Base-by-base conservation (phyloP, 352 stramenopile species). In the Pythium inflatum region DNA sequence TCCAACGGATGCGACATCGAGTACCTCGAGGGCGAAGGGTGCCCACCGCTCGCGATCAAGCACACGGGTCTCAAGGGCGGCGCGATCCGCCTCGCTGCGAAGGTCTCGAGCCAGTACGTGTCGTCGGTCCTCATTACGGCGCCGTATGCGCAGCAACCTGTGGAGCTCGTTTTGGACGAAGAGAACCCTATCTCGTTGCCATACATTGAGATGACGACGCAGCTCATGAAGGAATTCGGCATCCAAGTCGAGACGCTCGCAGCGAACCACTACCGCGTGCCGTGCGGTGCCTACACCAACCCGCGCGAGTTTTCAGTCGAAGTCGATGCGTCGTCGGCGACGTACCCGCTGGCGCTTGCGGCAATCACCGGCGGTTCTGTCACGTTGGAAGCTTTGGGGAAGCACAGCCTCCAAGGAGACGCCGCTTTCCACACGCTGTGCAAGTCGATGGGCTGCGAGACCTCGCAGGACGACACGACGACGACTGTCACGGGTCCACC, bases 181-280 rank as follows among this genome's bases (percentile, higher is more conserved):
- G 96, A 99, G 72, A 89, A 99, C 60, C 87, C 98, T 22, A 99
- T 98, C 50, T 99, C 94, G 41, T 85, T 97, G 45, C 98, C 98
- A 20, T 99, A 99, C 80, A 88, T 98, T 28, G 81, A 90, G 41
- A 97, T 92, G 70, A 99, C 81, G 68, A 97, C 76, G 67, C 94
- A 98, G 61, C 79, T 99, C 3, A 99, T 99, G 97, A 85, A 96
- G 66, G 91, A 97, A 57, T 99, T 99, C 77, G 97, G 97, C 46
- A 93, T 98, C 25, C 68, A 87, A 18, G 95, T 99, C 11, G 79
- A 97, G 65, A 97, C 97, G n/a, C 70, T 93, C 50, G 84, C 83
- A 25, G 73, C 82, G 38, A 94, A 94, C 69, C 81, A 79, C 55
- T 93, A 92, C 73, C 75, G 79, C 58, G 79, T 93, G n/a, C 83